Base-by-base conservation (phyloP, 306 rosid species). In the Quercus mongolica region DNA sequence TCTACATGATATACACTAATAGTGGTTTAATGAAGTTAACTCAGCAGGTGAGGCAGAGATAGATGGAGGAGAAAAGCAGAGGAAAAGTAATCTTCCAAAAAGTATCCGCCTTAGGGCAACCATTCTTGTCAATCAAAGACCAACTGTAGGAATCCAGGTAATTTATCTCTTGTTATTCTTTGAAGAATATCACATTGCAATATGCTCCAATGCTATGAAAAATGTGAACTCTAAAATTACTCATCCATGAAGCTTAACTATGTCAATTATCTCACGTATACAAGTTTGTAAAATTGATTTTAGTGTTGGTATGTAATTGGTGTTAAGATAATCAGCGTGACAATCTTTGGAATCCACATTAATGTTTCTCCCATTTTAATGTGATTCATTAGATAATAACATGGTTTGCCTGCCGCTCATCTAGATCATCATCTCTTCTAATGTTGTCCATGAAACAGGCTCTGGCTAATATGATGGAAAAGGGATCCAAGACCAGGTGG, bases 401-500 rank as follows among this genome's bases (percentile, higher is more conserved):
- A 49, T 49, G 54, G 54, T 3, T 49, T 49, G 17, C 54, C 46
- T 41, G 46, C 46, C 46, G 17, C 54, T 49, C 54, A 49, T 49
- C 15, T 49, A 49, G 17, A 49, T 49, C 54, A 49, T 49, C 4
- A 17, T 49, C 54, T 12, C 5, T 12, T 49, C 17, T 49, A 49
- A 49, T 21, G 28, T 61, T 67, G 41, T 15, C n/a, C 9, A 6
- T 30, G 6, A 54, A 62, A 69, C 83, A 90, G 97, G 89, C 76
- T 38, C 10, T 92, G 31, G 90, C 94, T 20, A 90, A 91, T 80
- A 83, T 86, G 94, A 86, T 91, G 91, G 87, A 82, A 4, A 84
- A 89, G 82, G 86, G 84, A 26, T 87, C 94, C 23, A 89, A 86
- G 83, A 75, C 72, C 17, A 85, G 64, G 79, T 92, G 94, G 94